A percentile compares a stretch with the other conserved stretches of the same genome.
These are phyloP conservation scores for Rhizophora apiculata DNA, from an alignment of 345 rosid species.

Conservation along the genomic window DNA sequence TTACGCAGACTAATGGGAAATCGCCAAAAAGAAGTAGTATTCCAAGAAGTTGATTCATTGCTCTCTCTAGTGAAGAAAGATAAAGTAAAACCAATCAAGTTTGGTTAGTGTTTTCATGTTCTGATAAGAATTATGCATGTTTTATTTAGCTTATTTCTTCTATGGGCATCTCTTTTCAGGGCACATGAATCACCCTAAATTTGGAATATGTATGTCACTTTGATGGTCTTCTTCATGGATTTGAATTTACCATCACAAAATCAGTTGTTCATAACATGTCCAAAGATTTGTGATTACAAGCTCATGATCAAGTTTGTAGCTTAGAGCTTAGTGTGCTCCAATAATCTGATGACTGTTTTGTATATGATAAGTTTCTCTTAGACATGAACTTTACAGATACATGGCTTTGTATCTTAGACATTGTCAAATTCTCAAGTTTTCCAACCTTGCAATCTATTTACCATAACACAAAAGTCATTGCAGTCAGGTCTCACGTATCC, in stretches of 20 bases:
- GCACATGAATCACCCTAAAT: no score
- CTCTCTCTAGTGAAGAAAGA: constrained; percentile 49
- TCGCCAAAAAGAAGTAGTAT: constrained; percentile 60
- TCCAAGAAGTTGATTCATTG: constrained; percentile 53
- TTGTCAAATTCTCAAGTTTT: constrained; percentile 7
- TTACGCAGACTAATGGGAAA: constrained; percentile 77
- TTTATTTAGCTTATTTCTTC: constrained; percentile 5
- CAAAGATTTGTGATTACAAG: neutral
- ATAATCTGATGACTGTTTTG: neutral
- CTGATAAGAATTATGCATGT: constrained; percentile 5
- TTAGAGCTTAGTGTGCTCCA: neutral
- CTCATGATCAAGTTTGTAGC: neutral
- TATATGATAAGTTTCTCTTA: neutral
- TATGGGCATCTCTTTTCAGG: no score
- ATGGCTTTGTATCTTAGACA: neutral
- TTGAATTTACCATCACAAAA: neutral
- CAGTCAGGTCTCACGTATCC: constrained; percentile 38
- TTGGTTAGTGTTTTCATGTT: constrained; percentile 34
- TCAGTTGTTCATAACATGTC: neutral
- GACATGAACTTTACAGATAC: neutral
- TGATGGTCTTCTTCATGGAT: neutral
- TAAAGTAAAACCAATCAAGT: constrained; percentile 28
- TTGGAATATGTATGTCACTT: neutral
- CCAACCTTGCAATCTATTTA: constrained; percentile 14
- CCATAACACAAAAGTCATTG: constrained; percentile 27